Percentiles rank a stretch among this genome's conserved stretches.
Evolutionary conservation across 768 basidiomycete species (phyloP).

Genomic region (Dentipellis sp.): DNA sequence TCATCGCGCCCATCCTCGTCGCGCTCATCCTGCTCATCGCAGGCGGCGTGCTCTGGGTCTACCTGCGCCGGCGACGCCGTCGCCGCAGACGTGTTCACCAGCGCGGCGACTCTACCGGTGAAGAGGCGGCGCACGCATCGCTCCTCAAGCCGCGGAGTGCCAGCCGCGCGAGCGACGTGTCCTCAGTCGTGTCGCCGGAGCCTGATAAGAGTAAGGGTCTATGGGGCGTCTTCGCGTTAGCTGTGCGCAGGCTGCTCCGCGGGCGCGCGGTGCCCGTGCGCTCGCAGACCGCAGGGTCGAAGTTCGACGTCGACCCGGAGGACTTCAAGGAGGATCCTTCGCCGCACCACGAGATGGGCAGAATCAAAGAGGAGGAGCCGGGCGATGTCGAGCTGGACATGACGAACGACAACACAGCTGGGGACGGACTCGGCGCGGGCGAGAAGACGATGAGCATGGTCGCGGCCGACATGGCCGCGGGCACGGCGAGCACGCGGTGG

Average conservation of each 20-base stretch:
- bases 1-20: not conserved
- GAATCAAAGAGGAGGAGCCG: not conserved
- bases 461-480: not conserved
- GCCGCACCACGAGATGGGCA: not conserved
- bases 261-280: not conserved
- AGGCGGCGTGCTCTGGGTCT: not conserved
- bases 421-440: not conserved
- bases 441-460: not conserved
- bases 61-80: not conserved
- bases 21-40: not conserved
- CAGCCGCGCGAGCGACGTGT: not conserved
- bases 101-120: not conserved
- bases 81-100: not conserved
- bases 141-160: not conserved
- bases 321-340: not conserved
- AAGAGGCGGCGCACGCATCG: not conserved
- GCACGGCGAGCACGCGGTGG: not conserved
- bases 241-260: not conserved
- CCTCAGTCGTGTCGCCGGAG: not conserved
- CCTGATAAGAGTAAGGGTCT: not conserved
- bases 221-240: not conserved
- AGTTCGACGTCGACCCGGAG: not conserved
- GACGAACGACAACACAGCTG: not conserved
- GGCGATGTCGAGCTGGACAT: not conserved
- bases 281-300: not conserved